phyloP scores from a whole-genome alignment of 148 eudicot species.

The Pouteria glomerata region DNA sequence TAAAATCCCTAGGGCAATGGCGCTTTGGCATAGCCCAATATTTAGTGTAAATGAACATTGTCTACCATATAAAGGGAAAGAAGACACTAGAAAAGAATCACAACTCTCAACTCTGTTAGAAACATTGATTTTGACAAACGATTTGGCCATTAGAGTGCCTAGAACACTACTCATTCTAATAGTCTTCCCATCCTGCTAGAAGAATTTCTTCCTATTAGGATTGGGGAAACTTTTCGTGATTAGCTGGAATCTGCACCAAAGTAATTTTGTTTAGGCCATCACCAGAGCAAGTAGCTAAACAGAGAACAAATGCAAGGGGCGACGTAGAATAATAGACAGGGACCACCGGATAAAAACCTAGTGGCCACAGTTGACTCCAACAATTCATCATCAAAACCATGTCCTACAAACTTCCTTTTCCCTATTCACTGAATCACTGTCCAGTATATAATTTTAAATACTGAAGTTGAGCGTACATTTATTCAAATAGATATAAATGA shows the following conservation, averaged over 20 bases:
- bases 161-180: too few relatives aligned
- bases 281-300: background rate
- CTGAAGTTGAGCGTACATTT: slow-evolving; percentile 3
- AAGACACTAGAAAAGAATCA: too few relatives aligned
- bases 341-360: background rate
- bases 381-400: slow-evolving; percentile 12
- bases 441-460: background rate
- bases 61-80: too few relatives aligned
- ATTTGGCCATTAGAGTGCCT: too few relatives aligned
- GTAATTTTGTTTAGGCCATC: background rate
- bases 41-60: too few relatives aligned
- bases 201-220: too few relatives aligned
- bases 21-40: too few relatives aligned
- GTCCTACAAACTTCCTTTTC: background rate
- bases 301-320: background rate
- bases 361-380: background rate
- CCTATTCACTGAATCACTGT: background rate
- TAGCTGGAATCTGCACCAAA: background rate
- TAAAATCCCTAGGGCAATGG: too few relatives aligned
- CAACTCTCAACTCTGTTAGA: too few relatives aligned
- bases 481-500: slow-evolving; percentile 8
- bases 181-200: too few relatives aligned
- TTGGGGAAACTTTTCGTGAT: too few relatives aligned
- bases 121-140: too few relatives aligned
- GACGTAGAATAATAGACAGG: background rate